These are phyloP conservation scores for Suhomyces atakaporum DNA, from an alignment of 1,139 yeast species.

Conservation along the genomic window DNA sequence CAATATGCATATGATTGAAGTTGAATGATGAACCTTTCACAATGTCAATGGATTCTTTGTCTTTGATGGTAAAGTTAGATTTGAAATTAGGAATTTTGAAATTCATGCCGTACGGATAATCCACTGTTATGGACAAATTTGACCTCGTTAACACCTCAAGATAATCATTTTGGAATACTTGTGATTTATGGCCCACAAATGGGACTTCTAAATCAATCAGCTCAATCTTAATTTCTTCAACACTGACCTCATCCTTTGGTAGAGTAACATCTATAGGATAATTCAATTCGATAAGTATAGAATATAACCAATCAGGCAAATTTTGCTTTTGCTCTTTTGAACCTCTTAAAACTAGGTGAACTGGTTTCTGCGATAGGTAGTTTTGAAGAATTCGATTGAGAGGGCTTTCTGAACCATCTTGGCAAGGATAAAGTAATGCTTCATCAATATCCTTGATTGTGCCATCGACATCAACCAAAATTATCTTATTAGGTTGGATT, in stretches of 20 bases:
- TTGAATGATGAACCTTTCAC: constrained; percentile 18
- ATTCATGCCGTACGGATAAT: constrained; percentile 13
- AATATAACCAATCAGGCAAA: constrained; percentile 31
- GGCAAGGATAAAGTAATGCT: constrained; percentile 21
- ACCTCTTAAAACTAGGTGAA: constrained; percentile 24
- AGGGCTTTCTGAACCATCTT: constrained; percentile 23
- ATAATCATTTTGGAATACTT: neutral
- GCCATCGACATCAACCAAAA: constrained; percentile 20
- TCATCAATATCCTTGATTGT: constrained; percentile 21
- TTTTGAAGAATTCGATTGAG: constrained; percentile 25
- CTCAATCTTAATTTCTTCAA: constrained; percentile 3
- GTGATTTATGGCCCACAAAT: neutral
- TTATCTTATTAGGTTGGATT: constrained; percentile 20
- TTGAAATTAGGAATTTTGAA: constrained; percentile 21
- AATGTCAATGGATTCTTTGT: constrained; percentile 10
- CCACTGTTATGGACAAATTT: constrained; percentile 16
- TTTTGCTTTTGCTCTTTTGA: constrained; percentile 16
- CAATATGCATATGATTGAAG: constrained; percentile 14
- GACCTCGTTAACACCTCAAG: constrained; percentile 12
- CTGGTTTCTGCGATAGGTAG: constrained; percentile 23
- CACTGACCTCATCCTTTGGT: constrained; percentile 9
- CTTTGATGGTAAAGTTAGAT: constrained; percentile 15
- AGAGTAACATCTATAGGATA: constrained; percentile 15
- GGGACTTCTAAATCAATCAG: constrained; percentile 16
- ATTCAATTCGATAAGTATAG: constrained; percentile 19